phyloP scores from a whole-genome alignment of 768 basidiomycete species.

The Panus rudis region DNA sequence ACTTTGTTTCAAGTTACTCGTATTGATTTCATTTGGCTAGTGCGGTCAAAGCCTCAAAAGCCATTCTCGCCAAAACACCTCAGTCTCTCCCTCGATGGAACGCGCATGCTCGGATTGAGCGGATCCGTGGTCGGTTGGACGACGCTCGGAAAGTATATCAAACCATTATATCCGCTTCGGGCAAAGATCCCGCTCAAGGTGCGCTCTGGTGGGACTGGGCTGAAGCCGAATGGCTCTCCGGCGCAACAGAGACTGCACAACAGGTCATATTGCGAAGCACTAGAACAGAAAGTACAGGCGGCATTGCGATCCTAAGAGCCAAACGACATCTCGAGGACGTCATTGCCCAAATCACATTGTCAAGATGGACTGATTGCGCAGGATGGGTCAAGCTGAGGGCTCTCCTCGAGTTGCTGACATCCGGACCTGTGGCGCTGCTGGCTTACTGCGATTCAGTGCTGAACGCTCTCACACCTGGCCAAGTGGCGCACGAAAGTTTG shows the following conservation, averaged over 20 bases:
- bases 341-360: slow-evolving; percentile 11
- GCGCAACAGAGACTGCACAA: slow-evolving; percentile 41
- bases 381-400: slow-evolving; percentile 62
- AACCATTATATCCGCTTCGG: slow-evolving; percentile 45
- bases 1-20: background rate
- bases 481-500: slow-evolving; percentile 44
- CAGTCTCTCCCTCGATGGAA: slow-evolving; percentile 62
- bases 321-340: slow-evolving; percentile 57
- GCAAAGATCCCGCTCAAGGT: slow-evolving; percentile 25
- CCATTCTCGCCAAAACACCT: slow-evolving; percentile 41
- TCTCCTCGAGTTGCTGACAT: slow-evolving; percentile 55
- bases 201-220: slow-evolving; percentile 80
- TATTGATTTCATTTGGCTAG: slow-evolving; percentile 29
- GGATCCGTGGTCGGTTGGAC: slow-evolving; percentile 51
- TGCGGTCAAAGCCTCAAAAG: slow-evolving; percentile 62
- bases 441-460: slow-evolving; percentile 29
- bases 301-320: slow-evolving; percentile 52
- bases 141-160: slow-evolving; percentile 78
- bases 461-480: slow-evolving; percentile 14
- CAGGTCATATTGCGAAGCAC: slow-evolving; percentile 49
- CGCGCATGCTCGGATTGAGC: slow-evolving; percentile 72
- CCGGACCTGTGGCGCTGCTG: slow-evolving; percentile 35
- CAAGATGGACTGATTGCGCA: slow-evolving; percentile 49
- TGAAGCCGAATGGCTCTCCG: slow-evolving; percentile 73
- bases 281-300: slow-evolving; percentile 43